Conservation (phyloP, 176 grass and related monocot genomes). For the Microstegium vimineum region DNA sequence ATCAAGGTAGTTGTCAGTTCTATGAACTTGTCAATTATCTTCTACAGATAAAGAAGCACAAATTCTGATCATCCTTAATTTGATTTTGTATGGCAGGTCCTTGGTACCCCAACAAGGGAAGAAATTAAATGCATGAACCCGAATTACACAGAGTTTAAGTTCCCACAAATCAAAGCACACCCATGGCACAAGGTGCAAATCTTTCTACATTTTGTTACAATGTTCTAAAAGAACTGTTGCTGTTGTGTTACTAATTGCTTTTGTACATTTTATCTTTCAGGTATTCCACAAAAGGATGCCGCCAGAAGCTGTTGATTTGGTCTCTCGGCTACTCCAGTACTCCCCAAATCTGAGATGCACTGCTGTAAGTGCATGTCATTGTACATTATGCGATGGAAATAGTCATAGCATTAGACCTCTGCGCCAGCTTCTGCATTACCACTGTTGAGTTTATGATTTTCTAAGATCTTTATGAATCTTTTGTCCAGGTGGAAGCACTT, state of each 20-base stretch:
- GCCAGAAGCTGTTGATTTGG: slow-evolving; percentile 73
- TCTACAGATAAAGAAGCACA: neutral
- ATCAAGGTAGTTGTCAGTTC: slow-evolving; percentile 50
- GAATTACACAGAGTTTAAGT: slow-evolving; percentile 74
- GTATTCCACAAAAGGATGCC: slow-evolving; percentile 76
- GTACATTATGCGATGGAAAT: neutral
- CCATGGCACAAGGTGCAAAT: slow-evolving; percentile 76
- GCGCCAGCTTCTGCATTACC: neutral
- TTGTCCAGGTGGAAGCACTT: slow-evolving; percentile 59
- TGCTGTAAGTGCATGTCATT: slow-evolving; percentile 47
- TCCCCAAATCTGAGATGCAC: slow-evolving; percentile 71
- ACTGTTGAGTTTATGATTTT: neutral
- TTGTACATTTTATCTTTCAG: slow-evolving; percentile 28
- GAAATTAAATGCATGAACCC: slow-evolving; percentile 95
- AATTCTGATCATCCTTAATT: neutral
- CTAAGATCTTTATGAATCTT: neutral
- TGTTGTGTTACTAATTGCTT: neutral
- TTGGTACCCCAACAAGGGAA: slow-evolving; percentile 78
- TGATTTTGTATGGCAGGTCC: slow-evolving; percentile 39
- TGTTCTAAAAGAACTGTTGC: neutral
- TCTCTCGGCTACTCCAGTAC: slow-evolving; percentile 73
- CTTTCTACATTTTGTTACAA: neutral
- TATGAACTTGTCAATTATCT: neutral
- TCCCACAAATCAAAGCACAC: slow-evolving; percentile 80
- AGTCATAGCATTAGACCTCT: neutral